Evolutionary conservation across 2,329 filamentous ascomycete genomes (phyloP).

Genomic region (Paracoccidioides lutzii): DNA sequence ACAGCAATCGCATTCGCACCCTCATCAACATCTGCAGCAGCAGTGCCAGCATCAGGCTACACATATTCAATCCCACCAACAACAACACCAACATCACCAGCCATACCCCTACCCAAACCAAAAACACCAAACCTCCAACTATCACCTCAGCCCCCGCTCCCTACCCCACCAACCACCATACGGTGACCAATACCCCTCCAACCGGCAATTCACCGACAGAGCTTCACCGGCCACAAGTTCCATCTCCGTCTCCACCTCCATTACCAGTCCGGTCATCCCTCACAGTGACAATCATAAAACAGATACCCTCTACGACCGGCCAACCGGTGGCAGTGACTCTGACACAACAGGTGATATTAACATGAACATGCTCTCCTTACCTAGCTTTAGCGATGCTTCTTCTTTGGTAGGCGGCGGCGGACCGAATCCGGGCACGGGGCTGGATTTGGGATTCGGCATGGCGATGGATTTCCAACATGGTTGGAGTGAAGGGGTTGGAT

Average conservation of each 20-base stretch:
- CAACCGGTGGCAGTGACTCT: constrained; percentile 10
- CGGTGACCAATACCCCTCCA: constrained; percentile 16
- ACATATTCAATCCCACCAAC: background rate
- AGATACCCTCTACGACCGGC: background rate
- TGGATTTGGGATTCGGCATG: constrained; percentile 35
- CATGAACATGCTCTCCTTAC: constrained; percentile 15
- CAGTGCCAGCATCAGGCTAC: background rate
- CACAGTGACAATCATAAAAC: background rate
- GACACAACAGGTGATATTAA: constrained; percentile 21
- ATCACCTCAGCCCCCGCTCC: constrained; percentile 11
- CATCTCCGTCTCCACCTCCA: background rate
- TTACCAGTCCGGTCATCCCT: background rate
- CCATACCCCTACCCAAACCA: background rate
- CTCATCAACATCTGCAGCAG: background rate
- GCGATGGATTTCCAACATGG: constrained; percentile 36
- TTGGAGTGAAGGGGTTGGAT: constrained; percentile 35
- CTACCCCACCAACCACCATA: background rate
- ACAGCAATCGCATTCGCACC: background rate
- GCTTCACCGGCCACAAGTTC: constrained; percentile 21
- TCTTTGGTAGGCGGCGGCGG: constrained; percentile 16
- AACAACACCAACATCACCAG: background rate
- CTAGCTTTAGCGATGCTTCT: constrained; percentile 15
- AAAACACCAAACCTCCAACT: constrained; percentile 9
- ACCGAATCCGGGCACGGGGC: constrained; percentile 25
- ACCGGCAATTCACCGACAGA: constrained; percentile 44